These are phyloP conservation scores for Aspergillus sp. DNA, from an alignment of 2,329 filamentous ascomycete genomes.

Conservation along the genomic window DNA sequence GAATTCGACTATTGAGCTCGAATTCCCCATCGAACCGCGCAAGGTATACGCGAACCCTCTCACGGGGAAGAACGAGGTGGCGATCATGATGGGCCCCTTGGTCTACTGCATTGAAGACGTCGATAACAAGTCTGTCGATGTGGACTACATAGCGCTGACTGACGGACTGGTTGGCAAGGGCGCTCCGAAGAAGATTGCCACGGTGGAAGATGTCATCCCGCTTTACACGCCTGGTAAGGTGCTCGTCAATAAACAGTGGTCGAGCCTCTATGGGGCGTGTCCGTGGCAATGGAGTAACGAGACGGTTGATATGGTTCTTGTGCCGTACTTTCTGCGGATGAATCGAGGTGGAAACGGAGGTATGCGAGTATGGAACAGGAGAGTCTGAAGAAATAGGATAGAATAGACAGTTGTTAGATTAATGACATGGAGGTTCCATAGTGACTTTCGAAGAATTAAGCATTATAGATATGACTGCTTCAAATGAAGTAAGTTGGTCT, in stretches of 20 bases:
- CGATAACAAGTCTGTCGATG: conserved; percentile 44
- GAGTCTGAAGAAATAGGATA: too few species aligned
- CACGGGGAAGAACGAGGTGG: conserved; percentile 31
- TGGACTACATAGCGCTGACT: conserved; percentile 4
- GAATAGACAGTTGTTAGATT: too few species aligned
- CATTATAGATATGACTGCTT: too few species aligned
- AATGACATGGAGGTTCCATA: too few species aligned
- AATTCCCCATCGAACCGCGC: not conserved
- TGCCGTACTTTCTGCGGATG: not conserved
- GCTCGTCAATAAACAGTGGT: not conserved
- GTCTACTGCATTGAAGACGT: conserved; percentile 62
- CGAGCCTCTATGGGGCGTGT: not conserved
- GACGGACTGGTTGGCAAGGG: not conserved
- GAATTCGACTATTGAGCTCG: not conserved
- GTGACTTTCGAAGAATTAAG: too few species aligned
- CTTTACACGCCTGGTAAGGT: not conserved
- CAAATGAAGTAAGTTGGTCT: too few species aligned
- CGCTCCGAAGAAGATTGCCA: not conserved
- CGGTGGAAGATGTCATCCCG: not conserved
- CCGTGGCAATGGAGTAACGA: not conserved
- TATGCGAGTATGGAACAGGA: not conserved
- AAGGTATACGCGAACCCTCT: not conserved
- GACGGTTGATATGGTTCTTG: not conserved
- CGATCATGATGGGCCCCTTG: conserved; percentile 57
- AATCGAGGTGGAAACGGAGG: not conserved